Percentiles rank a stretch among this genome's conserved stretches.
Evolutionary conservation across 805 yeast genomes (phyloP).

Genomic region (Kazachstania psychrophila): DNA sequence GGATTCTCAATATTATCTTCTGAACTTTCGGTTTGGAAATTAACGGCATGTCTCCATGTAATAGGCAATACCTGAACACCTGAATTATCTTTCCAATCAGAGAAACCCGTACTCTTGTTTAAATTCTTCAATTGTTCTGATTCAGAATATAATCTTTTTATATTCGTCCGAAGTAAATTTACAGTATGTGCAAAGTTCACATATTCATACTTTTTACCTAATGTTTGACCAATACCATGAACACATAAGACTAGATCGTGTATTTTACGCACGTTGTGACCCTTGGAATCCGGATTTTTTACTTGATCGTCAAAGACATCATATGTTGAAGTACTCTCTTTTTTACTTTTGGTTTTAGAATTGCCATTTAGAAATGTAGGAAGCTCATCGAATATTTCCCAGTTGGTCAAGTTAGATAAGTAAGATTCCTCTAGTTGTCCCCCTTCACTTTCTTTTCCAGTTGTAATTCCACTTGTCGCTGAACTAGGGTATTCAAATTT

Average conservation of each 20-base stretch:
- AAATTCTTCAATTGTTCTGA: constrained; percentile 34
- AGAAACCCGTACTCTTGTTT: constrained; percentile 35
- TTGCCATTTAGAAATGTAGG: constrained; percentile 33
- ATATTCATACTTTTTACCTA: constrained; percentile 69
- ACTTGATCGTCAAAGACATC: constrained; percentile 35
- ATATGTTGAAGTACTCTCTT: constrained; percentile 15
- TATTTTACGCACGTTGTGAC: constrained; percentile 32
- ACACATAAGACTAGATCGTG: constrained; percentile 68
- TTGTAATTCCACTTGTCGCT: neutral
- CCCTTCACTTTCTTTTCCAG: neutral
- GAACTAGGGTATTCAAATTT: neutral
- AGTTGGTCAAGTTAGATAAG: constrained; percentile 4
- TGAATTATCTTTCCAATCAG: constrained; percentile 42
- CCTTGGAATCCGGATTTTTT: constrained; percentile 28
- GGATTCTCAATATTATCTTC: constrained; percentile 32
- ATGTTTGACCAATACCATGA: constrained; percentile 90
- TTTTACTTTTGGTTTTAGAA: constrained; percentile 34
- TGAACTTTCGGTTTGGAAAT: constrained; percentile 41
- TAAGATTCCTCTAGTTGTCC: neutral
- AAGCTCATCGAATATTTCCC: constrained; percentile 7
- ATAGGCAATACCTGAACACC: constrained; percentile 81
- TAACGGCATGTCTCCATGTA: constrained; percentile 78
- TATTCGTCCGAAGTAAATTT: constrained; percentile 50
- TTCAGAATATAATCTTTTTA: constrained; percentile 42
- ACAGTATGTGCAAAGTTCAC: constrained; percentile 83